Conservation (phyloP, 768 basidiomycete species). For the Pulveroboletus ravenelii region DNA sequence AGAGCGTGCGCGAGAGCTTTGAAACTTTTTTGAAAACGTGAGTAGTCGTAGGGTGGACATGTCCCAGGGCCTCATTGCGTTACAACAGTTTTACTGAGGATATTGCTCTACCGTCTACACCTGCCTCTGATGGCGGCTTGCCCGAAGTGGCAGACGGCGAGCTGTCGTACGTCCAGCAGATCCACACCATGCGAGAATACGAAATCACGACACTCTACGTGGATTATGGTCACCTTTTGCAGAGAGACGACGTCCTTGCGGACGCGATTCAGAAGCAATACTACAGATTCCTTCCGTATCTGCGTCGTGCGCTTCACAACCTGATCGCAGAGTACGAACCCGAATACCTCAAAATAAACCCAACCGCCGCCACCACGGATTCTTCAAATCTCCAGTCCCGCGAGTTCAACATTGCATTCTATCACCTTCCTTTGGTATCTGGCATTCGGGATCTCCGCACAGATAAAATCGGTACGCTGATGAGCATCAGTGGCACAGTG, state of each 20-base stretch:
- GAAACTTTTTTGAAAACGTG: slow-evolving; percentile 90
- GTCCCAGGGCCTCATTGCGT: not conserved
- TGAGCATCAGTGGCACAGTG: slow-evolving; percentile 95
- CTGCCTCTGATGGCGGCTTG: slow-evolving; percentile 64
- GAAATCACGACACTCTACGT: slow-evolving; percentile 95
- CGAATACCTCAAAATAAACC: slow-evolving; percentile 92
- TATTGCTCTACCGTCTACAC: slow-evolving; percentile 74
- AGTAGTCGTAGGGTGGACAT: slow-evolving; percentile 24
- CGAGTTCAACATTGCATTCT: slow-evolving; percentile 94
- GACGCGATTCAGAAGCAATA: slow-evolving; percentile 93
- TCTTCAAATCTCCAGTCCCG: slow-evolving; percentile 86
- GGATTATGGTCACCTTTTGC: slow-evolving; percentile 87
- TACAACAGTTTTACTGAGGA: slow-evolving; percentile 73
- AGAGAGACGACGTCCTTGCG: slow-evolving; percentile 88
- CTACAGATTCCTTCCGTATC: slow-evolving; percentile 93
- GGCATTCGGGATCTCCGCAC: slow-evolving; percentile 93
- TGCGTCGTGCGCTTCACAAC: slow-evolving; percentile 86
- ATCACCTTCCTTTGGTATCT: slow-evolving; percentile 88
- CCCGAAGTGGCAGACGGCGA: slow-evolving; percentile 56
- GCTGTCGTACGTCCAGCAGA: slow-evolving; percentile 85
- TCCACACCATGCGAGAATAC: slow-evolving; percentile 92
- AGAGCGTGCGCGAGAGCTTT: slow-evolving; percentile 90
- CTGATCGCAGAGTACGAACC: slow-evolving; percentile 88
- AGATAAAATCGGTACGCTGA: slow-evolving; percentile 88
- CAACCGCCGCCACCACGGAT: slow-evolving; percentile 80